Evolutionary conservation across 345 rosid genomes (phyloP), one percentile per base, ranked within the genome.

Genomic region (Salix udensis): DNA sequence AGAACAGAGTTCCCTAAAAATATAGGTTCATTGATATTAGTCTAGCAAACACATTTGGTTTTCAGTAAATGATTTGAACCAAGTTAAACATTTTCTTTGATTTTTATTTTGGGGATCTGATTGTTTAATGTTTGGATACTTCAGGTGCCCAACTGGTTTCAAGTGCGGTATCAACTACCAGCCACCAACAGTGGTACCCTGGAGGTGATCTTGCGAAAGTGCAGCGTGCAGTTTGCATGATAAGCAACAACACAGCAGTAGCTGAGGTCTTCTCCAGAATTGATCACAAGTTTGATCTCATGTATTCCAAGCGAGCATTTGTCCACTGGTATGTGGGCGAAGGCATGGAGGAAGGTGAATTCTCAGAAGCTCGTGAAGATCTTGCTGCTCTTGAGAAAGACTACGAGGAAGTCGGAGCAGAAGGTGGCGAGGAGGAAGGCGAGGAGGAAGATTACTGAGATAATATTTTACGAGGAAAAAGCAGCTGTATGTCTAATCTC

Each of bases 321-420:
- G 97, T 92, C 19, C 95, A 91, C 76, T 92, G 95, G 95, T 91
- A 92, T 23, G 95, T 92, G n/a, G 97, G 97, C 6, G 97, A 92
- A 81, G 97, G 95, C 62, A 90, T 92, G 97, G 97, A 90, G 81
- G 97, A 92, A 83, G 95, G 97, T 60, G 95, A 92, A 79, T 92
- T 92, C 88, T 92, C 95, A 1, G 92, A 92, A 80, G 97, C 97
- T 67, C 91, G 97, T 46, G 95, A 92, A 78, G 97, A 90, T 82
- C 93, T 92, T 30, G 93, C 97, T 66, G 93, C 97, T 52, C 93
- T 92, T 2, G 94, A 92, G 85, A 92, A 92, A 79, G 94, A 92
- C 79, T 92, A 90, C 0, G 95, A 91, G 88, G 97, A 92, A 82
- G 95, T 92, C 40, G 93, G 95, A 37, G 95, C 87, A 21, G 95